These are phyloP conservation scores for Peniophora sp. DNA, from an alignment of 1,284 basidiomycete species.

Conservation along the genomic window DNA sequence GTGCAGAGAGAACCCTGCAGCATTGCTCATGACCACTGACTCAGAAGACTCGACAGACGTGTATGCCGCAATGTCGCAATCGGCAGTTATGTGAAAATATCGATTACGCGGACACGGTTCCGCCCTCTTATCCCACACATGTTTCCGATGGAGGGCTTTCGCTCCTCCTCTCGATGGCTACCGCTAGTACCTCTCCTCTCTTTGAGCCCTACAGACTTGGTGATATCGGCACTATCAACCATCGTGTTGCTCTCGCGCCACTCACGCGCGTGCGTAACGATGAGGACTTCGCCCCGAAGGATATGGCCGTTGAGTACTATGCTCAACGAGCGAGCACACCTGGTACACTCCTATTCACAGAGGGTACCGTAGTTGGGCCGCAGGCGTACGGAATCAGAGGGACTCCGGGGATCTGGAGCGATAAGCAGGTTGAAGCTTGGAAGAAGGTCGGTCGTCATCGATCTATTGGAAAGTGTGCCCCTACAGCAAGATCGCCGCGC, in stretches of 20 bases:
- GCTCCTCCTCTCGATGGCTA: too few relatives aligned
- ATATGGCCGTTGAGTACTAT: slow-evolving; percentile 35
- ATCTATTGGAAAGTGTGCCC: neutral
- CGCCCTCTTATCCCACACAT: too few relatives aligned
- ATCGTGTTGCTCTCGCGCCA: slow-evolving; percentile 40
- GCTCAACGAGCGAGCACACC: slow-evolving; percentile 30
- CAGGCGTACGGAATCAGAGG: slow-evolving; percentile 27
- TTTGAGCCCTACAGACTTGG: slow-evolving; percentile 38
- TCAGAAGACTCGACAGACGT: too few relatives aligned
- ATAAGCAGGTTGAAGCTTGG: slow-evolving; percentile 38
- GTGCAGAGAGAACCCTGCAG: too few relatives aligned
- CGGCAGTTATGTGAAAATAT: too few relatives aligned
- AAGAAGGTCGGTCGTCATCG: slow-evolving; percentile 24
- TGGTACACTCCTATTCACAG: slow-evolving; percentile 40
- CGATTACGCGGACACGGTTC: too few relatives aligned
- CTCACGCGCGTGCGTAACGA: slow-evolving; percentile 32
- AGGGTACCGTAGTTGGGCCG: slow-evolving; percentile 33
- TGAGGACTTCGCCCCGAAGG: slow-evolving; percentile 15
- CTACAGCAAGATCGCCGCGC: neutral
- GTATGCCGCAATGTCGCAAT: too few relatives aligned
- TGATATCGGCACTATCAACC: slow-evolving; percentile 22
- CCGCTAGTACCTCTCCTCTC: slow-evolving; percentile 14
- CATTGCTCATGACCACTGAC: too few relatives aligned
- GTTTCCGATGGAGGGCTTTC: too few relatives aligned
- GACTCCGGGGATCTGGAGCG: slow-evolving; percentile 35